Evolutionary conservation across 257 asterid species (phyloP).

Genomic region (Thymus mandschuricus): DNA sequence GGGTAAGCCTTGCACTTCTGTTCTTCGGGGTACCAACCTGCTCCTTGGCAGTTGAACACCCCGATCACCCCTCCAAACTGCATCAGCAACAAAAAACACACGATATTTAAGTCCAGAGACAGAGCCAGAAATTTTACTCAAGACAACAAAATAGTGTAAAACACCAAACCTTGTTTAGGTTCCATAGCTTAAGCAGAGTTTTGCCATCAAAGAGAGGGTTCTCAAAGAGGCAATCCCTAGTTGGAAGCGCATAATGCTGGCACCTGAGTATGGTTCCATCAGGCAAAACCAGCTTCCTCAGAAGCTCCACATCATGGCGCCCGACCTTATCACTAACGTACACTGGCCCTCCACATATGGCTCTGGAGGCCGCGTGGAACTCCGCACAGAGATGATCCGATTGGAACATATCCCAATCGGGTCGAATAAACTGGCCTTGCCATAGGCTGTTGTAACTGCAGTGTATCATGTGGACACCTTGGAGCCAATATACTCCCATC

Average conservation of each 20-base stretch:
- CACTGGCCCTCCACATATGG: constrained; percentile 78
- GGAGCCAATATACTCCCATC: constrained; percentile 79
- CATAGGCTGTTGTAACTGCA: constrained; percentile 84
- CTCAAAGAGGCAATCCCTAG: constrained; percentile 76
- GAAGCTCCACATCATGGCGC: constrained; percentile 67
- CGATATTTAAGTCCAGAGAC: background rate
- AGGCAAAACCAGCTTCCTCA: constrained; percentile 54
- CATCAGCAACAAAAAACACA: background rate
- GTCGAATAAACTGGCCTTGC: constrained; percentile 81
- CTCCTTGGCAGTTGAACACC: constrained; percentile 84
- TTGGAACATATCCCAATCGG: constrained; percentile 90
- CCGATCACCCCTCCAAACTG: constrained; percentile 77
- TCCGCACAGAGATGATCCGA: constrained; percentile 69
- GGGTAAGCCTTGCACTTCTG: constrained; percentile 66
- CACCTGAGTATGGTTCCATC: constrained; percentile 73
- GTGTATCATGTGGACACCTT: constrained; percentile 88
- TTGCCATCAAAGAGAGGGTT: constrained; percentile 73
- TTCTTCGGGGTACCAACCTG: constrained; percentile 81
- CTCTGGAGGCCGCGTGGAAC: constrained; percentile 79
- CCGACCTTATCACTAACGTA: constrained; percentile 78
- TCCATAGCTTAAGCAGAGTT: constrained; percentile 73
- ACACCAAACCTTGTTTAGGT: constrained; percentile 61
- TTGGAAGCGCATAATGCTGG: constrained; percentile 70
- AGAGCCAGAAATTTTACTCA: background rate
- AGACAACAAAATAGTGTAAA: background rate